These are phyloP conservation scores for Cyberlindnera xishuangbannaensis DNA, from an alignment of 805 yeast species.

Conservation along the genomic window DNA sequence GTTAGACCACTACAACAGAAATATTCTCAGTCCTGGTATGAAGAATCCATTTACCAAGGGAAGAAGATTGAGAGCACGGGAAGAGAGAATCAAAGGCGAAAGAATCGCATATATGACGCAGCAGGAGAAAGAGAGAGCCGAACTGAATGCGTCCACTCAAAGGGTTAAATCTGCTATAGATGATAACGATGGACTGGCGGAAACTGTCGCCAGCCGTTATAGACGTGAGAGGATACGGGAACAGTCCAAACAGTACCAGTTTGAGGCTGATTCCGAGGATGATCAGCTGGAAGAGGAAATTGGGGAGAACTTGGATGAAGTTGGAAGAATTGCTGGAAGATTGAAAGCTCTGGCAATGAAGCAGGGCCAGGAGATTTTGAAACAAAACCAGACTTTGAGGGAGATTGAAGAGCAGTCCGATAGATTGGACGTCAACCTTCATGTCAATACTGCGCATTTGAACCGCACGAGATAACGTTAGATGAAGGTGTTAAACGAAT, in stretches of 20 bases:
- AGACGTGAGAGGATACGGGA: constrained; percentile 32
- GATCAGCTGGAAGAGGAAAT: constrained; percentile 88
- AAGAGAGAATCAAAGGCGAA: constrained; percentile 57
- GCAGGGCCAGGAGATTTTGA: constrained; percentile 69
- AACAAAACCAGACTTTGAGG: constrained; percentile 69
- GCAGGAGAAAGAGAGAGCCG: constrained; percentile 55
- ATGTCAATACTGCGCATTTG: constrained; percentile 65
- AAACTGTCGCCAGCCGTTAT: constrained; percentile 31
- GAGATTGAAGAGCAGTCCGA: constrained; percentile 82
- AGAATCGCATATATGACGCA: constrained; percentile 56
- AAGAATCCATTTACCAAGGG: constrained; percentile 86
- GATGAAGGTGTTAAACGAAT: no score
- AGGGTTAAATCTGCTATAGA: constrained; percentile 60
- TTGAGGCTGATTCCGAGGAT: constrained; percentile 89
- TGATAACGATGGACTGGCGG: constrained; percentile 29
- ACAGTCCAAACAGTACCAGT: constrained; percentile 66
- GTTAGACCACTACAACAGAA: constrained; percentile 70
- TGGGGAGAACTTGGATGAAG: constrained; percentile 76
- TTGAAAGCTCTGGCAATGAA: constrained; percentile 68
- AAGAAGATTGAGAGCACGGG: constrained; percentile 66
- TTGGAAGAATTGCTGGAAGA: constrained; percentile 60
- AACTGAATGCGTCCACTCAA: constrained; percentile 58
- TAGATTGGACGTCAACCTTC: constrained; percentile 75
- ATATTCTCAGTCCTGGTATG: constrained; percentile 74
- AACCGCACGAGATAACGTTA: constrained; percentile 33